Conservation (phyloP, 306 rosid species). For the Medicago lupulina region DNA sequence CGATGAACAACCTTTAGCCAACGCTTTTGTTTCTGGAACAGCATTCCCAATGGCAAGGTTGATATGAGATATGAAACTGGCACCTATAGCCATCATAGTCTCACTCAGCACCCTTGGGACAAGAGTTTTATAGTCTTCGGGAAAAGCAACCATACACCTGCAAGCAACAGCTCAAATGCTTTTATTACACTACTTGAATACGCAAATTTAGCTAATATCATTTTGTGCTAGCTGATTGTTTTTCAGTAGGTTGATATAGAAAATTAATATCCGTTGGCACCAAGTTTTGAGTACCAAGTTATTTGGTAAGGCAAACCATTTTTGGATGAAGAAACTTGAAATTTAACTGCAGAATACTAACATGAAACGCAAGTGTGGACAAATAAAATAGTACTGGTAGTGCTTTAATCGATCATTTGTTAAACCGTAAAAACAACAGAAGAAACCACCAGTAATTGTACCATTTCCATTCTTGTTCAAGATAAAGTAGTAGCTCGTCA, state of each 20-base stretch:
- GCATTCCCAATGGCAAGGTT: slow-evolving; percentile 82
- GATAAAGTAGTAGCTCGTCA: slow-evolving; percentile 92
- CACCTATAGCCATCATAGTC: slow-evolving; percentile 77
- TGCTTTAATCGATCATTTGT: too few species aligned
- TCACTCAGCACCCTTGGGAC: slow-evolving; percentile 88
- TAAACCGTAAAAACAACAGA: slow-evolving; percentile 15
- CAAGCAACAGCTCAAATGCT: slow-evolving; percentile 42
- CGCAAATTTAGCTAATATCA: slow-evolving; percentile 25
- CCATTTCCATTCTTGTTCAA: slow-evolving; percentile 99
- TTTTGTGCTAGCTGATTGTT: slow-evolving; percentile 23
- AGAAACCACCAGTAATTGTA: slow-evolving; percentile 46
- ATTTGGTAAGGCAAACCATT: slow-evolving; percentile 16
- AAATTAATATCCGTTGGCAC: slow-evolving; percentile 23
- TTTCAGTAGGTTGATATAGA: slow-evolving; percentile 22
- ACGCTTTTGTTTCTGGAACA: slow-evolving; percentile 94
- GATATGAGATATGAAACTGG: slow-evolving; percentile 88
- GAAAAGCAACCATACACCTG: slow-evolving; percentile 95
- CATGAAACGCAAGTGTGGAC: too few species aligned
- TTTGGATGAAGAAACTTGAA: too few species aligned
- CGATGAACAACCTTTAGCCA: slow-evolving; percentile 76
- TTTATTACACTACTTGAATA: slow-evolving; percentile 11
- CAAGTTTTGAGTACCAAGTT: slow-evolving; percentile 4
- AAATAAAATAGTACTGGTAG: too few species aligned
- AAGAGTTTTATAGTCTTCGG: slow-evolving; percentile 80
- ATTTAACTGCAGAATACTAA: too few species aligned